Evolutionary conservation across 2,329 filamentous ascomycete genomes (phyloP).

Genomic region (Curvularia eragrostidis): DNA sequence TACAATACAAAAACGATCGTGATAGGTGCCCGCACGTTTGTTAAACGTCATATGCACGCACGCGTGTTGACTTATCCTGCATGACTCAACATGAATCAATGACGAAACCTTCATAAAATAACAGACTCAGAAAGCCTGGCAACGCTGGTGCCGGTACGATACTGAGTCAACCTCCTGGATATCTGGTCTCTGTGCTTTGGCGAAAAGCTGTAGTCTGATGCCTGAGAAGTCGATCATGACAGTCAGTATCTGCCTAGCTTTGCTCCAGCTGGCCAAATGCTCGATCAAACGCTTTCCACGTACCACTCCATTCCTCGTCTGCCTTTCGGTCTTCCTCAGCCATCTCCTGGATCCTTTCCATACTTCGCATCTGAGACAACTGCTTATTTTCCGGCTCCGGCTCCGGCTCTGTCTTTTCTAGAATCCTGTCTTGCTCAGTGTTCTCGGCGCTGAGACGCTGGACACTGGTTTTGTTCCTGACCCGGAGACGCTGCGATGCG

Average conservation of each 20-base stretch:
- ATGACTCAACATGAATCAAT: not conserved
- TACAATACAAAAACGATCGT: not conserved
- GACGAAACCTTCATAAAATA: constrained; percentile 1
- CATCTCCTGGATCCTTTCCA: constrained; percentile 19
- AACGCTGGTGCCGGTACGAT: constrained; percentile 4
- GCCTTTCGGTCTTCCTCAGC: constrained; percentile 15
- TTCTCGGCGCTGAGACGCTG: constrained; percentile 6
- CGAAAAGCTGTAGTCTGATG: constrained; percentile 8
- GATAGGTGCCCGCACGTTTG: constrained; percentile 3
- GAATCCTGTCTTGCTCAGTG: not conserved
- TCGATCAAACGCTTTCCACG: not conserved
- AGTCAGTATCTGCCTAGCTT: not conserved
- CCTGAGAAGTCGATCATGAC: not conserved
- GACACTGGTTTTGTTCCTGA: constrained; percentile 15
- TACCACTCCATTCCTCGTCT: constrained; percentile 14
- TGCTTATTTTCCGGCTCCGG: constrained; percentile 1
- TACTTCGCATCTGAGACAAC: constrained; percentile 10
- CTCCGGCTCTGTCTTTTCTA: not conserved
- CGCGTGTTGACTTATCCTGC: not conserved
- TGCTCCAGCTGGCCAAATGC: not conserved
- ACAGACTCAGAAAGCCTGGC: not conserved
- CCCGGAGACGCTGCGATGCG: constrained; percentile 6
- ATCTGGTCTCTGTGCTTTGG: constrained; percentile 10
- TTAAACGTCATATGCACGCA: not conserved
- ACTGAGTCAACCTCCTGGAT: constrained; percentile 8